Evolutionary conservation across 164 flowering plant species (phyloP), one percentile per base, ranked within the genome.

Genomic region (Vitis cinerea): DNA sequence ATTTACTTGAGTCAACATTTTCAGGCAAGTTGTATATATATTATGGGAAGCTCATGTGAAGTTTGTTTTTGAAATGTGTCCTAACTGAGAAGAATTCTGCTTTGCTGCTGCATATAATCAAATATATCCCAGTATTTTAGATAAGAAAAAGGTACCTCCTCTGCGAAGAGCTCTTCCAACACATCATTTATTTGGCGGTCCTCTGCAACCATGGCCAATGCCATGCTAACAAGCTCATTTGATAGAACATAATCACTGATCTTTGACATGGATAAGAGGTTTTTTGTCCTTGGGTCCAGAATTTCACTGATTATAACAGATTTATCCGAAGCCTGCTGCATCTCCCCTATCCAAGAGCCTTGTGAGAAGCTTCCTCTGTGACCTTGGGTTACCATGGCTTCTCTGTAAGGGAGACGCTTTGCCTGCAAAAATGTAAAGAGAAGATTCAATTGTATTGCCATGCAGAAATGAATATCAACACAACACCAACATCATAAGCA

Each of bases 211-310:
- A 91, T 91, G 50, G 97, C 94, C 52, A 91, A 51, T 27, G 97
- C 97, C 97, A 91, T 91, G 85, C 97, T 89, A 63, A 91, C 94
- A 54, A 89, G 94, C 80, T 89, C 97, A 79, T 91, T 91, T 65
- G 97, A 91, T 53, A 89, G 58, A 69, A 91, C 97, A 74, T 89
- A 91, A 77, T 91, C 97, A 74, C 97, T 89, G 63, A 91, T 91
- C 75, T 83, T 91, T 75, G 97, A 91, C 94, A 91, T 88, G 65
- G 92, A 83, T 63, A 91, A 63, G 58, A 91, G 69, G 73, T 91
- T 91, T 74, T 89, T 89, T 10, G 97, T 89, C 75, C 97, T 87
- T 59, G 97, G 94, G 66, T 91, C 97, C 63, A 91, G 79, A 72
- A 91, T 91, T 79, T 88, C 97, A 80, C 94, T 89, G 65, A 91